Percentiles rank a stretch among this genome's conserved stretches.
These are phyloP conservation scores for Neurospora sp. DNA, from an alignment of 495 filamentous ascomycete species.

Conservation along the genomic window DNA sequence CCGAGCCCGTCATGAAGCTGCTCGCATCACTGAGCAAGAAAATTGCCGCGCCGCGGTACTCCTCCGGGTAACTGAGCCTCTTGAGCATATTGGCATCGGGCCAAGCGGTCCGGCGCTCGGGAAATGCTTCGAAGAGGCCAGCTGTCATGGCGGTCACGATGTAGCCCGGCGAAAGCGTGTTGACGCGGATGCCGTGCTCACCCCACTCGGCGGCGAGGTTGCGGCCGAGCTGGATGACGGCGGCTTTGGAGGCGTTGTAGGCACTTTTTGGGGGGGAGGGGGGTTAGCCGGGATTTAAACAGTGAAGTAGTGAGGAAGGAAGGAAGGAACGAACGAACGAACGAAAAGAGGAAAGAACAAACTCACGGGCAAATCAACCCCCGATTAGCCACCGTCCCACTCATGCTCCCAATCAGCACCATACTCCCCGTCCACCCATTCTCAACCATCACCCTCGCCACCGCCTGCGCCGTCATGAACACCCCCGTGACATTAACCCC, in stretches of 20 bases:
- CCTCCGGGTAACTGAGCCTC: conserved; percentile 64
- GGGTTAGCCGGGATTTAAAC: not conserved
- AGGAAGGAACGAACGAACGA: not conserved
- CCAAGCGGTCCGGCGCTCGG: conserved; percentile 70
- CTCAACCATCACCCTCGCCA: conserved; percentile 65
- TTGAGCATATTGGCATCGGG: conserved; percentile 83
- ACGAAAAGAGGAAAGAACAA: not conserved
- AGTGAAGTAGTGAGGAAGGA: not conserved
- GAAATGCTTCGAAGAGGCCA: conserved; percentile 61
- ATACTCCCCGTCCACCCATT: conserved; percentile 50
- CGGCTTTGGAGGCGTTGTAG: conserved; percentile 88
- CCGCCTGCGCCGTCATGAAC: conserved; percentile 70
- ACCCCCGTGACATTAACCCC: conserved; percentile 66
- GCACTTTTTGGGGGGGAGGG: conserved; percentile 35
- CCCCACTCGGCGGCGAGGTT: conserved; percentile 91
- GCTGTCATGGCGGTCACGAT: conserved; percentile 90
- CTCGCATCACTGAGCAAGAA: conserved; percentile 82
- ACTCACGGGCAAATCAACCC: conserved; percentile 40
- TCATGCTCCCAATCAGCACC: conserved; percentile 70
- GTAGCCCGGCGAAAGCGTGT: conserved; percentile 91
- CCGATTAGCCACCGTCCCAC: conserved; percentile 65
- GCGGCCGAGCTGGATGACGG: conserved; percentile 70
- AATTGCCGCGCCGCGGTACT: conserved; percentile 72
- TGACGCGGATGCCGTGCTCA: conserved; percentile 76
- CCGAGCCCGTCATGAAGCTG: conserved; percentile 76